Conservation (phyloP, 2,329 filamentous ascomycete genomes). For the Kalmusia sp. region DNA sequence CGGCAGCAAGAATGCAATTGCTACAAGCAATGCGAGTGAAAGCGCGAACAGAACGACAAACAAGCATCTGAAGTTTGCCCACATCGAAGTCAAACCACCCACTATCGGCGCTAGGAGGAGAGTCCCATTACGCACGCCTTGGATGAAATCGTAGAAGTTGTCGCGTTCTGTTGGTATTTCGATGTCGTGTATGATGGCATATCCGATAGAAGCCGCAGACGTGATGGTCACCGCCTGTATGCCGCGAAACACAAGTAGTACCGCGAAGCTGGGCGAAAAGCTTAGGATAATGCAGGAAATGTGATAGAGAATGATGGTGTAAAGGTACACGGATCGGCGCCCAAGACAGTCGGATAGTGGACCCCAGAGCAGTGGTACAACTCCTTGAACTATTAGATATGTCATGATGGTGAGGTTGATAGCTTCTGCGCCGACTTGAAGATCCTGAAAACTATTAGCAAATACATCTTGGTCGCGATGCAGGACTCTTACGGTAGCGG, state of each 20-base stretch:
- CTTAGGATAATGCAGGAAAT: constrained; percentile 56
- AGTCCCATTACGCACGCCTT: constrained; percentile 47
- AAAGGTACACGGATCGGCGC: constrained; percentile 54
- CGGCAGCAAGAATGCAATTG: constrained; percentile 47
- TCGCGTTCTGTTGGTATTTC: constrained; percentile 46
- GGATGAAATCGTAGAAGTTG: constrained; percentile 48
- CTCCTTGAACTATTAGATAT: constrained; percentile 54
- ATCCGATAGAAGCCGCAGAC: constrained; percentile 57
- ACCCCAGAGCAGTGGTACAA: constrained; percentile 59
- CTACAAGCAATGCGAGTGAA: constrained; percentile 42
- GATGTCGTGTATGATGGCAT: constrained; percentile 52
- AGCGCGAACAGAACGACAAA: constrained; percentile 63
- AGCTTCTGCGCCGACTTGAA: constrained; percentile 31
- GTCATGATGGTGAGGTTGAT: constrained; percentile 44
- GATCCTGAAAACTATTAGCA: constrained; percentile 24
- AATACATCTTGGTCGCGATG: too few relatives aligned
- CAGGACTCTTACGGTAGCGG: constrained; percentile 18
- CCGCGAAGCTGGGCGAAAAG: constrained; percentile 51
- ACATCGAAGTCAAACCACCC: constrained; percentile 33
- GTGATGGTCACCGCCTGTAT: constrained; percentile 59
- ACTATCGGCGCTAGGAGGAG: constrained; percentile 33
- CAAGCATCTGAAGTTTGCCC: constrained; percentile 45
- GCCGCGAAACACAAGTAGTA: constrained; percentile 55
- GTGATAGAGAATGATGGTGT: constrained; percentile 57
- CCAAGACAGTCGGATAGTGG: constrained; percentile 57